These are phyloP conservation scores for Mycogone perniciosa DNA, from an alignment of 2,329 filamentous ascomycete species.

Conservation along the genomic window DNA sequence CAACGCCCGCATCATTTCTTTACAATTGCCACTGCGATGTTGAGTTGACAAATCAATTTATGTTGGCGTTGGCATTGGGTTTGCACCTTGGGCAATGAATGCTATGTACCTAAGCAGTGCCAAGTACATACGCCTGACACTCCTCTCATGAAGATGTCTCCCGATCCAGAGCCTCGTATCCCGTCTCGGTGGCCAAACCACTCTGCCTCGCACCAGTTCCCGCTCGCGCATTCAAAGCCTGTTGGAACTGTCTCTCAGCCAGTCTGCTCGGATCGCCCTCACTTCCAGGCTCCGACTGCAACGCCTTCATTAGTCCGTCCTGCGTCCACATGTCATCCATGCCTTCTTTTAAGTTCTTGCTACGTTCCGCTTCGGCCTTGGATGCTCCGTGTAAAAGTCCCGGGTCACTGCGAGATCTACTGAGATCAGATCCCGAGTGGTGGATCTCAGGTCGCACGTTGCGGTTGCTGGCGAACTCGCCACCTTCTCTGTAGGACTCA, in stretches of 20 bases:
- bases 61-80: too few relatives aligned
- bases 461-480: constrained; percentile 55
- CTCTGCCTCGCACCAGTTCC: constrained; percentile 23
- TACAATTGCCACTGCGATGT: neutral
- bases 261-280: constrained; percentile 41
- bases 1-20: neutral
- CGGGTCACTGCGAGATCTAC: constrained; percentile 20
- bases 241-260: constrained; percentile 38
- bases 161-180: constrained; percentile 26
- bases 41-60: neutral
- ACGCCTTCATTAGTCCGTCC: constrained; percentile 33
- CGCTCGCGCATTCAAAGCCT: constrained; percentile 18
- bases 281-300: constrained; percentile 39
- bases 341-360: constrained; percentile 37
- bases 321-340: constrained; percentile 28
- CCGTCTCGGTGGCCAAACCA: constrained; percentile 20
- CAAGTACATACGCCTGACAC: too few relatives aligned
- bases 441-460: constrained; percentile 29
- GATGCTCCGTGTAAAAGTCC: too few relatives aligned
- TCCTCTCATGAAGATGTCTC: constrained; percentile 22
- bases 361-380: neutral
- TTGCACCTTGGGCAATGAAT: too few relatives aligned
- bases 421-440: constrained; percentile 20
- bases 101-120: neutral
- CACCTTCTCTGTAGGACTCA: constrained; percentile 57